These are phyloP conservation scores for Vanrija humicola DNA, from an alignment of 1,284 basidiomycete genomes.

Conservation along the genomic window DNA sequence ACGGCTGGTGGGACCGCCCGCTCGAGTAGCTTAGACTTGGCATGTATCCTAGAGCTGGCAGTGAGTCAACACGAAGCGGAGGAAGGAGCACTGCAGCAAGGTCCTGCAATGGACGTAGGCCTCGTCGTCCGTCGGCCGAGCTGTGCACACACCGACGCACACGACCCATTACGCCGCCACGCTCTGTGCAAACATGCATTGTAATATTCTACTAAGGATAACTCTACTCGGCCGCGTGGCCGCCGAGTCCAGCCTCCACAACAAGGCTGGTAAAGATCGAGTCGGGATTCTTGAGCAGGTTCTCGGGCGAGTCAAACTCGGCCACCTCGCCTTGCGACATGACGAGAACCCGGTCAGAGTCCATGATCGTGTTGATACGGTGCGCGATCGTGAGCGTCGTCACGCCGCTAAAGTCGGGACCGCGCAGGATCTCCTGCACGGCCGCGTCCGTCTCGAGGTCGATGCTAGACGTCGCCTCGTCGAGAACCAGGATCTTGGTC, in stretches of 20 bases:
- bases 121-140: too few species aligned
- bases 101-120: too few species aligned
- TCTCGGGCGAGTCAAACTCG: slow-evolving; percentile 69
- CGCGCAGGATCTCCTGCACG: slow-evolving; percentile 46
- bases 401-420: slow-evolving; percentile 53
- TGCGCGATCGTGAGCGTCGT: slow-evolving; percentile 79
- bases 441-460: slow-evolving; percentile 85
- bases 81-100: too few species aligned
- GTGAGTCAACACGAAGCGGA: too few species aligned
- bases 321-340: slow-evolving; percentile 70
- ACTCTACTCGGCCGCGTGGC: not conserved
- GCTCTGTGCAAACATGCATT: too few species aligned
- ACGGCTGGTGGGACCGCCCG: slow-evolving; percentile 15
- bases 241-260: slow-evolving; percentile 26
- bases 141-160: too few species aligned
- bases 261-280: slow-evolving; percentile 27
- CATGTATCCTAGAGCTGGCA: too few species aligned
- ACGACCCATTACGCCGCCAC: too few species aligned
- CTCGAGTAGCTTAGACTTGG: too few species aligned
- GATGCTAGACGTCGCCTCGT: slow-evolving; percentile 63
- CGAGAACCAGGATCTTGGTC: slow-evolving; percentile 82
- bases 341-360: slow-evolving; percentile 78
- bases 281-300: slow-evolving; percentile 54
- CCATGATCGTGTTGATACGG: slow-evolving; percentile 84
- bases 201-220: too few species aligned